Evolutionary conservation across 2,329 filamentous ascomycete species (phyloP), one percentile per base, ranked within the genome.

Genomic region (Hymenoscyphus fraxineus): DNA sequence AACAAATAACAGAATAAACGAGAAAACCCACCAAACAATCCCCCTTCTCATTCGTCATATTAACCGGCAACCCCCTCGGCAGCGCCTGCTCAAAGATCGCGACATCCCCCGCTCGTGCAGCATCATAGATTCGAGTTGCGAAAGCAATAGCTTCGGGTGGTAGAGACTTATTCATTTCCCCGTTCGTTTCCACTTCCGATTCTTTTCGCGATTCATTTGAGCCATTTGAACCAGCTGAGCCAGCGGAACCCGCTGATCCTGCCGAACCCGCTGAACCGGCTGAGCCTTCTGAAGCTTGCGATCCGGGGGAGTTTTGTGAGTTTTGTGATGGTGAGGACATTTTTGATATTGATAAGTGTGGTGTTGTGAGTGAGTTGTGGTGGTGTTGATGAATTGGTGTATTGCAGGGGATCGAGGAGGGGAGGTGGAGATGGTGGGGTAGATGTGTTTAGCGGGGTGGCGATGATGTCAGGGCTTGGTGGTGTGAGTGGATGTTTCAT

Each of bases 21-120:
- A 61, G 22, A 41, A 38, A 32, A 68, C 80, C 55, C 79, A 86
- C 84, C 66, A 92, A 76, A n/a, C 84, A 90, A 73, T 92, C 88
- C 59, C 89, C 89, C 68, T 89, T 88, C 59, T 88, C 83, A 71
- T 92, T 91, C 27, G 88, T 90, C 75, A 92, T 79, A 71, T 91
- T 91, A 1, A 84, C 79, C 0, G 88, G 88, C 32, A 92, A 78
- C 1, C 89, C 88, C 1, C 85, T 85, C 1, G 81, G 79, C 44
- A 92, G 75, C 58, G 89, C 89, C 75, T 88, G 83, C 54, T 81
- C 73, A n/a, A 92, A 84, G 13, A 85, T 75, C 5, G 82, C 73
- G 2, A 83, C 78, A 59, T 88, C 78, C 63, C 88, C 89, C 27
- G 77, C 73, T 39, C 89, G 82, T 1, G 89, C 88, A 35, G 86